Evolutionary conservation across 495 filamentous ascomycete genomes (phyloP).

Genomic region (Hypoxylon fuscum): DNA sequence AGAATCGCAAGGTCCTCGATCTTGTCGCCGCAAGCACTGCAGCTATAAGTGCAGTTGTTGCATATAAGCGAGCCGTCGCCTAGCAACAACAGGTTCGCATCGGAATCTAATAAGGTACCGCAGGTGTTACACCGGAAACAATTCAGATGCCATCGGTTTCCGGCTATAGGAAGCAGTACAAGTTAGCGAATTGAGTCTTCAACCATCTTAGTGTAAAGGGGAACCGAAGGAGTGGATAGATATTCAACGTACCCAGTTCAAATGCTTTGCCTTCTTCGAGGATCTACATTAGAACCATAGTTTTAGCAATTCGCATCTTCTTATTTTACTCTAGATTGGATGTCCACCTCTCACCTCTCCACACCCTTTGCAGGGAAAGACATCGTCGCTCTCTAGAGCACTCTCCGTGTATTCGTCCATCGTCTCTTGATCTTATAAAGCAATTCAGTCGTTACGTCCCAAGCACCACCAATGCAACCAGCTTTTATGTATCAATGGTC

Average conservation of each 20-base stretch:
- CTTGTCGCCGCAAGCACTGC: slow-evolving; percentile 95
- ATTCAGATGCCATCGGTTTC: slow-evolving; percentile 99
- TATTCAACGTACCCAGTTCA: slow-evolving; percentile 80
- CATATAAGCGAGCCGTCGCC: slow-evolving; percentile 98
- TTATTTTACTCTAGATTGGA: not conserved
- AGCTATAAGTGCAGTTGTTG: slow-evolving; percentile 99
- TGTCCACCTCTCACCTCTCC: slow-evolving; percentile 74
- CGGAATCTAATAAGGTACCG: slow-evolving; percentile 93
- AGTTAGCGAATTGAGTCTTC: slow-evolving; percentile 30
- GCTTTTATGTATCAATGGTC: slow-evolving; percentile 3
- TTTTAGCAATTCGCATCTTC: slow-evolving; percentile 29
- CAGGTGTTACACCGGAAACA: slow-evolving; percentile 99
- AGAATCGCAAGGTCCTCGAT: slow-evolving; percentile 98
- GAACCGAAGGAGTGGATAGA: not conserved
- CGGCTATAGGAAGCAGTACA: slow-evolving; percentile 72
- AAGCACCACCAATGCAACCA: slow-evolving; percentile 4
- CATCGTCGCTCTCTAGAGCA: slow-evolving; percentile 87
- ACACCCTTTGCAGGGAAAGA: slow-evolving; percentile 96
- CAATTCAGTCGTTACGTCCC: slow-evolving; percentile 9
- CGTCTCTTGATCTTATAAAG: slow-evolving; percentile 16
- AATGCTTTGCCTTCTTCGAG: slow-evolving; percentile 99
- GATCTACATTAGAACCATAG: slow-evolving; percentile 66
- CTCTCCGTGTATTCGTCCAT: slow-evolving; percentile 77
- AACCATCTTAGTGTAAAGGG: not conserved
- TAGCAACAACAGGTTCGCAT: slow-evolving; percentile 95